Percentiles rank a stretch among this genome's conserved stretches.
Evolutionary conservation across 371 early-diverging fungal genomes (phyloP).

Genomic region (Saksenaea vasiformis): DNA sequence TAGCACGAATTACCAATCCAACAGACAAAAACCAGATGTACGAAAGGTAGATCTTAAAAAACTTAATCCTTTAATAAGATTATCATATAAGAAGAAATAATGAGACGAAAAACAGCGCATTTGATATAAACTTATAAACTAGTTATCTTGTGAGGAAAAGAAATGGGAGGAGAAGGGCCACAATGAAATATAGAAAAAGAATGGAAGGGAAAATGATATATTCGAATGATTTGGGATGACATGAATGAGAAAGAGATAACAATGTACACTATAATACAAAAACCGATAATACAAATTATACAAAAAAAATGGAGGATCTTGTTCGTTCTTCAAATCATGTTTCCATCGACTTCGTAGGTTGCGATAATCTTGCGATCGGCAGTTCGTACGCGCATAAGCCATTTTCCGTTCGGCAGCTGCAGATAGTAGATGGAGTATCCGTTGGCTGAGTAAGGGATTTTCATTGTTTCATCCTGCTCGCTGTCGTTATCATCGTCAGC

Average conservation of each 20-base stretch:
- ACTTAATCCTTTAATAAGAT: too few relatives aligned
- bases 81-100: too few relatives aligned
- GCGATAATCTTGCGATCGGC: constrained; percentile 33
- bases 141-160: not conserved
- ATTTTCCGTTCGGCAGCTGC: constrained; percentile 38
- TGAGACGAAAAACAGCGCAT: too few relatives aligned
- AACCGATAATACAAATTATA: not conserved
- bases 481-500: not conserved
- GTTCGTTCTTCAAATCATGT: constrained; percentile 27
- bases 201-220: not conserved
- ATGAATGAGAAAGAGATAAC: not conserved
- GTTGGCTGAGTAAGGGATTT: constrained; percentile 5
- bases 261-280: constrained; percentile 1
- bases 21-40: not conserved
- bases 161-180: not conserved
- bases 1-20: too few relatives aligned
- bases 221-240: not conserved
- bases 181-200: not conserved
- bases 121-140: not conserved
- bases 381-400: constrained; percentile 34
- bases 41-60: not conserved
- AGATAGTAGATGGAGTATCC: constrained; percentile 43
- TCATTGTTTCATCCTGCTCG: not conserved
- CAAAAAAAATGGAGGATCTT: not conserved
- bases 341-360: constrained; percentile 38